Evolutionary conservation across 805 yeast genomes (phyloP), one percentile per base, ranked within the genome.

Genomic region (Yarrowia alimentaria): DNA sequence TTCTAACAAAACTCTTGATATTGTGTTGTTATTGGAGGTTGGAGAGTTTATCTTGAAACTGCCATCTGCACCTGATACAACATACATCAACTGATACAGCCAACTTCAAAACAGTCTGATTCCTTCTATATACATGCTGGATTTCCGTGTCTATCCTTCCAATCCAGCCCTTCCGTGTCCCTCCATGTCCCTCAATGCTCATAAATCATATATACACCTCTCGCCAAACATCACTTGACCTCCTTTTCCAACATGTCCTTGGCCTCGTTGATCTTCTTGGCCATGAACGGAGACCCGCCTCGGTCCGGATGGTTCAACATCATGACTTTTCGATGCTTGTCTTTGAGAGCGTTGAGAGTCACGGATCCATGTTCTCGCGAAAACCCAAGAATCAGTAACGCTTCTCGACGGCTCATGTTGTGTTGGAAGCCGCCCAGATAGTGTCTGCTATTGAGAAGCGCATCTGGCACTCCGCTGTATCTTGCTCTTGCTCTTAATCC

Each of bases 241-340:
- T 25, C 42, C 25, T 82, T 81, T 53, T 80, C 82, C 64, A 86
- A 70, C 60, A 84, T 77, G 60, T 87, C 94, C 62, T 83, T 83
- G 20, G 97, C 96, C 69, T 90, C 96, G 65, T 90, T 90, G 55
- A 90, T 83, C 71, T 90, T 90, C 53, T 90, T 81, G 38, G 97
- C 96, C 66, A 90, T 65, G 61, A 77, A 88, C 20, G 94, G 85
- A 9, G 94, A 83, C 2, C 97, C 97, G 25, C 96, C 96, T 64
- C 81, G 85, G 70, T 90, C 97, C 9, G 97, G 97, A 64, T 90
- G 97, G 65, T 90, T 90, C 43, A 84, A 77, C 68, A 87, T 68
- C 93, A 90, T 85, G 61, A 89, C 82, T 59, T 73, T 74, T 68
- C 96, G 78, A 64, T 90, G 96, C 54, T 80, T 81, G 55, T 83